Evolutionary conservation across 495 filamentous ascomycete species (phyloP).

Genomic region (Penicillium malachiteum): DNA sequence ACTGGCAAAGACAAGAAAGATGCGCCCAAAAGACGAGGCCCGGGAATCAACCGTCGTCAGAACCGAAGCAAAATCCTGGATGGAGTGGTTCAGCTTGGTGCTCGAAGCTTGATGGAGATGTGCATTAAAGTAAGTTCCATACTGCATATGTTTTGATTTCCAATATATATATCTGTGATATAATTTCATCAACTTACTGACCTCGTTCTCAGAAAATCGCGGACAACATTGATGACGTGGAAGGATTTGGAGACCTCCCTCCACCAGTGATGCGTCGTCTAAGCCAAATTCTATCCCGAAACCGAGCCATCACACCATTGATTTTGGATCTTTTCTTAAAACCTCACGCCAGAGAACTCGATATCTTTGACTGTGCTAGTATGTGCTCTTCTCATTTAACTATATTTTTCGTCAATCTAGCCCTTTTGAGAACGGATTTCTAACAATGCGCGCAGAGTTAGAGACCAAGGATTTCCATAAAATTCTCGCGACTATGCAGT

Average conservation of each 20-base stretch:
- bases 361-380: slow-evolving; percentile 78
- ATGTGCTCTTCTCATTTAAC: slow-evolving; percentile 21
- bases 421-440: not conserved
- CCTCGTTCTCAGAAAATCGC: slow-evolving; percentile 59
- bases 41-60: slow-evolving; percentile 59
- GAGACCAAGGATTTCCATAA: slow-evolving; percentile 71
- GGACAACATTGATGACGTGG: slow-evolving; percentile 75
- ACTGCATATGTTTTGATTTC: too few relatives aligned
- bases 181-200: slow-evolving; percentile 1
- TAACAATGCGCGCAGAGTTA: slow-evolving; percentile 51
- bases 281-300: slow-evolving; percentile 77
- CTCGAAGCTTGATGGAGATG: slow-evolving; percentile 69
- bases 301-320: slow-evolving; percentile 64
- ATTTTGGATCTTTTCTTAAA: slow-evolving; percentile 80
- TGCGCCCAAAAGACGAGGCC: slow-evolving; percentile 57
- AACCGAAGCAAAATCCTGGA: slow-evolving; percentile 77
- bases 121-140: slow-evolving; percentile 62
- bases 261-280: slow-evolving; percentile 65
- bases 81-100: slow-evolving; percentile 65
- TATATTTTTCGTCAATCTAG: not conserved
- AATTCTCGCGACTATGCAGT: slow-evolving; percentile 74
- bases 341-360: slow-evolving; percentile 60
- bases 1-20: slow-evolving; percentile 62
- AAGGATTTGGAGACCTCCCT: slow-evolving; percentile 80
- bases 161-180: too few relatives aligned